Percentiles rank a stretch among this genome's conserved stretches.
Evolutionary conservation across 2,329 filamentous ascomycete genomes (phyloP).

Genomic region (Drechslerella coelobrocha): DNA sequence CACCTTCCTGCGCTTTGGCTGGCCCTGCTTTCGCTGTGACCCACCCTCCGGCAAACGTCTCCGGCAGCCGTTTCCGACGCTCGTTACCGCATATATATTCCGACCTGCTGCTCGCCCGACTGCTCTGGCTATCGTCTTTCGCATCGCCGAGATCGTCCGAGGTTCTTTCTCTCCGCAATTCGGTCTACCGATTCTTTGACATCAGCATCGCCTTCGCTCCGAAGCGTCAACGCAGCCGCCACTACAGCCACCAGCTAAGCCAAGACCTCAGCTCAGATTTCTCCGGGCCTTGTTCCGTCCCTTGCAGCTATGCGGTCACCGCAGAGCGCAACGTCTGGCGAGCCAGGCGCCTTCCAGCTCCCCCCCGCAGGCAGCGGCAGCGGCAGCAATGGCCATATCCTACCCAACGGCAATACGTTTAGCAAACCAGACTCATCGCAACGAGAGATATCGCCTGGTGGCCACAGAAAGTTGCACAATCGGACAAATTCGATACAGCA

Average conservation of each 20-base stretch:
- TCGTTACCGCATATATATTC: neutral
- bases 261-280: neutral
- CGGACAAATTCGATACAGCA: constrained; percentile 45
- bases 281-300: neutral
- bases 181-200: too few species aligned
- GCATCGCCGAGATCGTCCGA: too few species aligned
- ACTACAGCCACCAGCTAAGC: neutral
- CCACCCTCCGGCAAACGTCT: constrained; percentile 14
- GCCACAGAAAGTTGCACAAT: constrained; percentile 31
- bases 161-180: too few species aligned
- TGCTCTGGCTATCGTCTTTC: neutral
- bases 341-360: constrained; percentile 35
- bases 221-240: too few species aligned
- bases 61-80: constrained; percentile 24
- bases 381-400: constrained; percentile 32
- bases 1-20: neutral
- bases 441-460: constrained; percentile 37
- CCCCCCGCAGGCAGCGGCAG: neutral
- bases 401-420: constrained; percentile 12
- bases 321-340: constrained; percentile 40
- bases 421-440: constrained; percentile 6
- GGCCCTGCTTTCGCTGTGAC: neutral
- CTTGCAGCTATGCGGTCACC: constrained; percentile 38
- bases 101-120: neutral
- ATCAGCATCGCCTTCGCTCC: too few species aligned